Conservation (phyloP, 106 monocot species). For the Platanthera guangdongensis region DNA sequence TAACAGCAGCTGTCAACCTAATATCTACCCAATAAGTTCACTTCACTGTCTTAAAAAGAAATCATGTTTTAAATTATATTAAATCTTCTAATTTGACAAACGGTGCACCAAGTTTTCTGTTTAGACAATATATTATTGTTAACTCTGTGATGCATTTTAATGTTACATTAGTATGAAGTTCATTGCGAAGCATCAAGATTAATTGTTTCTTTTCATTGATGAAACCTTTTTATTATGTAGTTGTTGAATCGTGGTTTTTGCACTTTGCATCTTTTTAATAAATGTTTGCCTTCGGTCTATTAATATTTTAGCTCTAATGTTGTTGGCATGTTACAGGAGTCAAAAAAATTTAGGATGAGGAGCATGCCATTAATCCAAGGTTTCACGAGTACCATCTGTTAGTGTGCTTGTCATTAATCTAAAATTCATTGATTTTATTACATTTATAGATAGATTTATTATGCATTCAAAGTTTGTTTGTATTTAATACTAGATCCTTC, state of each 20-base stretch:
- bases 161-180: background rate
- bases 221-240: background rate
- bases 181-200: background rate
- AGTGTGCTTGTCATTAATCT: background rate
- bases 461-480: too few species aligned
- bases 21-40: too few species aligned
- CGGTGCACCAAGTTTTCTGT: background rate
- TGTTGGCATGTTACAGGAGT: background rate
- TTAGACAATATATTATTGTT: background rate
- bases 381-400: background rate
- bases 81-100: background rate
- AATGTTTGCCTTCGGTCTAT: background rate
- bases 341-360: background rate
- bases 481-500: too few species aligned
- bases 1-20: too few species aligned
- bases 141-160: background rate
- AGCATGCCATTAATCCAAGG: slow-evolving; percentile 1
- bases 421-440: background rate
- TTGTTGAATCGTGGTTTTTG: background rate
- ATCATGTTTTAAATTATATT: too few species aligned
- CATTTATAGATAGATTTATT: too few species aligned
- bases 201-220: background rate
- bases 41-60: too few species aligned
- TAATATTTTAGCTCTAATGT: background rate
- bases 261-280: background rate